Evolutionary conservation across 192 early-diverging fungal genomes (phyloP).

Genomic region (Lunasporangiospora selenospora): DNA sequence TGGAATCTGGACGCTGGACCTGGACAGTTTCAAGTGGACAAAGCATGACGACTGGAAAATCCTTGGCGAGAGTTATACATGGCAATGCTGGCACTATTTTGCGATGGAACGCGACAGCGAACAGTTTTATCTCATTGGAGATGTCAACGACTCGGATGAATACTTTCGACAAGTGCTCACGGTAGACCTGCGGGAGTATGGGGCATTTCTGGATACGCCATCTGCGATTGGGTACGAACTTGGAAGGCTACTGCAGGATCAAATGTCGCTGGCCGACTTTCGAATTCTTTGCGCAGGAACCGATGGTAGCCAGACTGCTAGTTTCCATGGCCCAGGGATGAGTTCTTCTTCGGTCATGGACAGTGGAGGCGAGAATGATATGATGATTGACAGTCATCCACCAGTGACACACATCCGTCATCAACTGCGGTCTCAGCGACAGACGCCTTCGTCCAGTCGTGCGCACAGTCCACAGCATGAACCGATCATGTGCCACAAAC

Average conservation of each 20-base stretch:
- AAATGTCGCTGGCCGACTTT: constrained; percentile 45
- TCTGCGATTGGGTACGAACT: constrained; percentile 57
- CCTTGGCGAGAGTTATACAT: constrained; percentile 39
- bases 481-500: constrained; percentile 59
- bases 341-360: constrained; percentile 13
- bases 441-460: constrained; percentile 58
- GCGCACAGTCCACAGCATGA: constrained; percentile 48
- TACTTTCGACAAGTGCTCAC: constrained; percentile 58
- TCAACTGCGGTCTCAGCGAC: constrained; percentile 24
- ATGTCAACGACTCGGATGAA: constrained; percentile 64
- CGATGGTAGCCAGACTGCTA: constrained; percentile 16
- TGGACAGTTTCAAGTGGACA: constrained; percentile 63
- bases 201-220: constrained; percentile 58
- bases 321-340: constrained; percentile 12
- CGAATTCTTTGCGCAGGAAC: constrained; percentile 38
- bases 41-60: constrained; percentile 51
- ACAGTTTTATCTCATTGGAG: constrained; percentile 63
- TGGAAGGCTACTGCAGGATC: constrained; percentile 51
- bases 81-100: constrained; percentile 64
- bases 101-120: constrained; percentile 58
- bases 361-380: constrained; percentile 31
- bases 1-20: constrained; percentile 66
- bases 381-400: constrained; percentile 35
- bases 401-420: constrained; percentile 8
- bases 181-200: constrained; percentile 65